Conservation (phyloP, 257 asterid species). For the Solanum chmielewskii region DNA sequence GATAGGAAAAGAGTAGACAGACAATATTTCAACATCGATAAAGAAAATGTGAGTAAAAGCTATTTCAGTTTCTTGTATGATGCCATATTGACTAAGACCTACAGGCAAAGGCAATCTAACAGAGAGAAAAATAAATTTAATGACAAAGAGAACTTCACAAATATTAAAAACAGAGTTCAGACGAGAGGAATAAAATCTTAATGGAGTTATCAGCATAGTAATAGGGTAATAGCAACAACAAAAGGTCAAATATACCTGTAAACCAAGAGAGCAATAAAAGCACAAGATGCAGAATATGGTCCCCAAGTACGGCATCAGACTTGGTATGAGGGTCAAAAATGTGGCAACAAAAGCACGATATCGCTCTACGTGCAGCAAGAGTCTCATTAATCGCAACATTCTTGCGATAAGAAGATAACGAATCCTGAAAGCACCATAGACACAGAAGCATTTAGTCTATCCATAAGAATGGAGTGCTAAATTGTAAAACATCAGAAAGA, state of each 20-base stretch:
- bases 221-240: background rate
- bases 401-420: conserved; percentile 97
- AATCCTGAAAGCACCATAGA: conserved; percentile 48
- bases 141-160: background rate
- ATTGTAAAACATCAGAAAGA: background rate
- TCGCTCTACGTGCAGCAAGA: conserved; percentile 72
- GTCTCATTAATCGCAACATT: conserved; percentile 89
- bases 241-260: conserved; percentile 51
- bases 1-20: background rate
- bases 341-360: conserved; percentile 97
- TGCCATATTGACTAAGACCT: background rate
- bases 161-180: background rate
- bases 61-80: background rate
- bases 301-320: conserved; percentile 94
- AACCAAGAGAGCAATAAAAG: conserved; percentile 86
- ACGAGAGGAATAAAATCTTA: background rate
- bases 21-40: background rate
- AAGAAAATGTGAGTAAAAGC: background rate
- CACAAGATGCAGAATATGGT: conserved; percentile 85
- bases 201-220: background rate
- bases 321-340: conserved; percentile 86
- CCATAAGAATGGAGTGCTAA: background rate
- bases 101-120: background rate
- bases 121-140: too few species aligned
- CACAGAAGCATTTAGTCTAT: background rate